Percentiles rank a stretch among this genome's conserved stretches.
phyloP scores from a whole-genome alignment of 495 filamentous ascomycete species.

The Aspergillus conjunctus region DNA sequence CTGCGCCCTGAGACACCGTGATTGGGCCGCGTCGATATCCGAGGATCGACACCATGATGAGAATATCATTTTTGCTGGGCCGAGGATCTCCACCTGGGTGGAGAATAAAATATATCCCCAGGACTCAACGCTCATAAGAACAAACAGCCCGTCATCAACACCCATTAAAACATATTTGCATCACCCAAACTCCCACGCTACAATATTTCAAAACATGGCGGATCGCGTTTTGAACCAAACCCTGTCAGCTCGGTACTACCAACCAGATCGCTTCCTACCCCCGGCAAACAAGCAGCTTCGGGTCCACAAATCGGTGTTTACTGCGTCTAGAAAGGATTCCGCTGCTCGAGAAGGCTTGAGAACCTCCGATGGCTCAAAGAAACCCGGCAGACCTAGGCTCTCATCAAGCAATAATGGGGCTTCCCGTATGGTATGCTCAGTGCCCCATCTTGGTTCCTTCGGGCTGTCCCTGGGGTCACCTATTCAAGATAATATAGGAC shows the following conservation, averaged over 20 bases:
- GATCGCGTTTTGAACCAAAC: constrained; percentile 9
- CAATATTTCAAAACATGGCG: constrained; percentile 1
- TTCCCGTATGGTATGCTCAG: neutral
- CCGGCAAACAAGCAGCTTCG: neutral
- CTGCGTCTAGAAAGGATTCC: neutral
- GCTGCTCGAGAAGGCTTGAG: neutral
- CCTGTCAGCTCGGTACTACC: constrained; percentile 16
- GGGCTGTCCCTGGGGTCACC: neutral
- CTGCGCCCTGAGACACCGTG: too few relatives aligned
- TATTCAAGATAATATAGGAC: constrained; percentile 24
- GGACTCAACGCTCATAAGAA: too few relatives aligned
- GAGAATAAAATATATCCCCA: neutral
- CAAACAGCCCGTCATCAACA: neutral
- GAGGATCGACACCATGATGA: constrained; percentile 2
- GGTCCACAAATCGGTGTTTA: neutral
- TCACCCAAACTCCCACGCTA: neutral
- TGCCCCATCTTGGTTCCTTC: neutral
- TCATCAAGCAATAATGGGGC: neutral
- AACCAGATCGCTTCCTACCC: constrained; percentile 5
- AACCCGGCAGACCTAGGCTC: constrained; percentile 17
- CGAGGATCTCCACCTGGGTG: constrained; percentile 6
- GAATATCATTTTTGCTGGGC: constrained; percentile 4
- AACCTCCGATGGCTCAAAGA: neutral
- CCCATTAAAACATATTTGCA: neutral
- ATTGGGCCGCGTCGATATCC: neutral